A percentile compares a stretch with the other conserved stretches of the same genome.
Conservation (phyloP, 2,329 filamentous ascomycete species). For the Aspergillus terreus region DNA sequence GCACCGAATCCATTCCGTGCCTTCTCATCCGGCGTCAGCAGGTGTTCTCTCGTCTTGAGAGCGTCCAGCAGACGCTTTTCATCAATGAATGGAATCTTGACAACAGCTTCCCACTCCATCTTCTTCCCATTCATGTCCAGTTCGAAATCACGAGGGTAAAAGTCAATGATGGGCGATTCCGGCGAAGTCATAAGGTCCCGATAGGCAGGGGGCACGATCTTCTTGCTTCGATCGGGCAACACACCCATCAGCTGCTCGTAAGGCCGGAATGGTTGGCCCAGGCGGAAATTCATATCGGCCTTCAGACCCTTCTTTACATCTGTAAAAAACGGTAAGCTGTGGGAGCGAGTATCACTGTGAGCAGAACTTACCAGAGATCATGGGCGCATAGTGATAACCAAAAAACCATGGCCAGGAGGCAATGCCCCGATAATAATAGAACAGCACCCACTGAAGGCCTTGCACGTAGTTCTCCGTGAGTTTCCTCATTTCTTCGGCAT, state of each 20-base stretch:
- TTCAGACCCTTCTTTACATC: slow-evolving; percentile 85
- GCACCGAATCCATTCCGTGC: slow-evolving; percentile 86
- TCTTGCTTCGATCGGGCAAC: slow-evolving; percentile 93
- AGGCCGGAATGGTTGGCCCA: slow-evolving; percentile 91
- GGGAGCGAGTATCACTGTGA: not conserved
- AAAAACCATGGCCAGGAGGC: slow-evolving; percentile 99
- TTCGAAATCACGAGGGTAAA: slow-evolving; percentile 95
- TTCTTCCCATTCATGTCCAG: slow-evolving; percentile 99
- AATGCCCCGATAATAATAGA: slow-evolving; percentile 96
- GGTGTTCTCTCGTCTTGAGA: slow-evolving; percentile 78
- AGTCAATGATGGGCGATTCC: slow-evolving; percentile 91
- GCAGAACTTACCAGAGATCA: slow-evolving; percentile 69
- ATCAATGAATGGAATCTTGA: slow-evolving; percentile 98
- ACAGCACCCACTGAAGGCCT: slow-evolving; percentile 95
- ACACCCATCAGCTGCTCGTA: slow-evolving; percentile 99
- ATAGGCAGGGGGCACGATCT: slow-evolving; percentile 83
- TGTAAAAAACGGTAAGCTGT: slow-evolving; percentile 29
- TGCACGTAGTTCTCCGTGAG: slow-evolving; percentile 96
- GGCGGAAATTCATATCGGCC: slow-evolving; percentile 84
- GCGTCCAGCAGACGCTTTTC: slow-evolving; percentile 79
- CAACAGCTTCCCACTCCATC: slow-evolving; percentile 98
- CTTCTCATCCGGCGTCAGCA: slow-evolving; percentile 74
- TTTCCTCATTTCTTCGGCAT: slow-evolving; percentile 73
- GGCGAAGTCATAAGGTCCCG: slow-evolving; percentile 89
- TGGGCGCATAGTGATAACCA: slow-evolving; percentile 90